These are phyloP conservation scores for Deinandra increscens DNA, from an alignment of 129 eudicot species.

Conservation along the genomic window DNA sequence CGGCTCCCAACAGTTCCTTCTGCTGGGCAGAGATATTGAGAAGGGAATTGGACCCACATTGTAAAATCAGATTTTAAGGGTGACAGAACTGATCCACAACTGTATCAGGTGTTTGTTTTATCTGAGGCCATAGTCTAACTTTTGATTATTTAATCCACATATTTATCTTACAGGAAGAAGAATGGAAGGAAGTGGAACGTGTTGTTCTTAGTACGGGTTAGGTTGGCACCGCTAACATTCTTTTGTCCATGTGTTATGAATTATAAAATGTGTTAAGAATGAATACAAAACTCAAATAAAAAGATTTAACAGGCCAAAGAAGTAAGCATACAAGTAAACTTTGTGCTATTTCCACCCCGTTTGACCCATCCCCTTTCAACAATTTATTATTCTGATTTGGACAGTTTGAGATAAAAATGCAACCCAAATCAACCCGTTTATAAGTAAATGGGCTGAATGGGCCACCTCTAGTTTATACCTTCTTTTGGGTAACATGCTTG, in stretches of 20 bases:
- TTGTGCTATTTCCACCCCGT: not conserved
- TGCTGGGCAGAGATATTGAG: constrained; percentile 73
- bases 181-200: too few species aligned
- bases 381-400: not conserved
- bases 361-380: not conserved
- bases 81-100: constrained; percentile 70
- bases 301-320: not conserved
- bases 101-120: constrained; percentile 59
- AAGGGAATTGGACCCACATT: constrained; percentile 81
- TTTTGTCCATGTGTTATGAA: not conserved
- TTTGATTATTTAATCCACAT: not conserved
- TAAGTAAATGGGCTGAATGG: not conserved
- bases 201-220: not conserved
- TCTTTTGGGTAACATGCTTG: not conserved
- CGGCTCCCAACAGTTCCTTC: constrained; percentile 54
- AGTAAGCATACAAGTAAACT: not conserved
- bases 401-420: not conserved
- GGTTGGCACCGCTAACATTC: not conserved
- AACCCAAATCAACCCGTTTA: not conserved
- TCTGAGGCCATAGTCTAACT: not conserved
- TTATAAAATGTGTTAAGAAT: not conserved
- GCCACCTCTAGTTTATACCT: not conserved
- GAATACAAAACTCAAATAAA: not conserved
- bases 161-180: not conserved
- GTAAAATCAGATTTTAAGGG: constrained; percentile 58